A percentile compares a stretch with the other conserved stretches of the same genome.
These are phyloP conservation scores for Colletotrichum salicis DNA, from an alignment of 2,329 filamentous ascomycete species.

Conservation along the genomic window DNA sequence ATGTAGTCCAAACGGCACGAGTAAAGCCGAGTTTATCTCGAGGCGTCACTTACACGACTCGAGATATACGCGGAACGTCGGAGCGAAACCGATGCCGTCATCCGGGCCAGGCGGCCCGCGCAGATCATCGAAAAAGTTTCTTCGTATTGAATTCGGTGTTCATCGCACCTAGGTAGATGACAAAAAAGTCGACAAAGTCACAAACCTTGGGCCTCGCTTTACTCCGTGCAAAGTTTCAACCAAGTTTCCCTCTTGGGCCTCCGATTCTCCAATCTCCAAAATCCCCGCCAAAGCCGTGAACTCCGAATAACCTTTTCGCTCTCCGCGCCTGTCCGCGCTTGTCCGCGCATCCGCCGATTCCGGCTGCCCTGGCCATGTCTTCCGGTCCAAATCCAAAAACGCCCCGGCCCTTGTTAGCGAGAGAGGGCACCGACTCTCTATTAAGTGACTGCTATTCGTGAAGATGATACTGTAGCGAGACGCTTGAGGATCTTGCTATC, in stretches of 20 bases:
- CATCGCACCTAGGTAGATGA: not conserved
- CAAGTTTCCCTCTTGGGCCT: not conserved
- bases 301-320: not conserved
- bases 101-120: conserved; percentile 4
- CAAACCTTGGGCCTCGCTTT: conserved; percentile 1
- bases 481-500: not conserved
- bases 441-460: not conserved
- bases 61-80: not conserved
- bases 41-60: not conserved
- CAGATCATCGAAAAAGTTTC: not conserved
- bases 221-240: conserved; percentile 6
- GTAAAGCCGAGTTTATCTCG: not conserved
- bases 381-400: not conserved
- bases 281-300: not conserved
- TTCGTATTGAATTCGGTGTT: not conserved
- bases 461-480: not conserved
- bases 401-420: not conserved
- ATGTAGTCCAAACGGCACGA: not conserved
- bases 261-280: not conserved
- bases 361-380: not conserved
- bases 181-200: conserved; percentile 1
- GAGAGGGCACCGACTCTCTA: not conserved
- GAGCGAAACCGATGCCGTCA: not conserved
- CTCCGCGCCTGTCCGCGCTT: not conserved
- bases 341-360: not conserved